These are phyloP conservation scores for Telopea speciosissima DNA, from an alignment of 177 flowering plant genomes.

Conservation along the genomic window DNA sequence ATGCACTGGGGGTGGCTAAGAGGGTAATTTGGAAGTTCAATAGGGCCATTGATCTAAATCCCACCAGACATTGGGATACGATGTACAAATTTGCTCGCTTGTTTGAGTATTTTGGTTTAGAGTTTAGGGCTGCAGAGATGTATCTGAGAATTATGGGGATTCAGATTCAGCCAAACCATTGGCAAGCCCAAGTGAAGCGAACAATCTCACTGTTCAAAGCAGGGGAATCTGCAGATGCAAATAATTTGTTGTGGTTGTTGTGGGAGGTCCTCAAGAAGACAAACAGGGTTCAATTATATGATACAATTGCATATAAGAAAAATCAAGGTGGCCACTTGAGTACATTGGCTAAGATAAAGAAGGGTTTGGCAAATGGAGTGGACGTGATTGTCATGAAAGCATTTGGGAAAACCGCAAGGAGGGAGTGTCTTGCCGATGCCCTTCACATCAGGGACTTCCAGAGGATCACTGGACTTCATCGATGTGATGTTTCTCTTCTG, in stretches of 20 bases:
- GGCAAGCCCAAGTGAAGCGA: constrained; percentile 94
- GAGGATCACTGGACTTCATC: constrained; percentile 67
- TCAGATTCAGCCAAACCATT: constrained; percentile 83
- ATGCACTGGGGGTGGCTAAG: constrained; percentile 84
- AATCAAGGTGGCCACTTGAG: constrained; percentile 16
- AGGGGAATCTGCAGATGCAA: too few species aligned
- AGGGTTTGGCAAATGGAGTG: constrained; percentile 42
- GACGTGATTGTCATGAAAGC: constrained; percentile 52
- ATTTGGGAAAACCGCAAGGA: constrained; percentile 51
- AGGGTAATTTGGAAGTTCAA: constrained; percentile 91
- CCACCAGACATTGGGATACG: constrained; percentile 95
- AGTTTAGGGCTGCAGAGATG: constrained; percentile 97
- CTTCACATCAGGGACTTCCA: constrained; percentile 85
- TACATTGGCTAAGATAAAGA: constrained; percentile 32
- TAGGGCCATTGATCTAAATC: constrained; percentile 90
- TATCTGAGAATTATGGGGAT: constrained; percentile 83
- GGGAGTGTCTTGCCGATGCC: constrained; percentile 64
- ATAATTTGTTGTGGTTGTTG: constrained; percentile 90
- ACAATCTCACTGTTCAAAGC: constrained; percentile 88
- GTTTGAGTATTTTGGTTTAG: constrained; percentile 84
- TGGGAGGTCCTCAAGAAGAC: constrained; percentile 92
- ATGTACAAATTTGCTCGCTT: constrained; percentile 85
- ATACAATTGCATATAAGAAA: too few species aligned
- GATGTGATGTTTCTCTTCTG: constrained; percentile 66
- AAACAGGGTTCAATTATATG: too few species aligned